Base-by-base conservation (phyloP, 768 basidiomycete species). In the Nidularia pulvinata region DNA sequence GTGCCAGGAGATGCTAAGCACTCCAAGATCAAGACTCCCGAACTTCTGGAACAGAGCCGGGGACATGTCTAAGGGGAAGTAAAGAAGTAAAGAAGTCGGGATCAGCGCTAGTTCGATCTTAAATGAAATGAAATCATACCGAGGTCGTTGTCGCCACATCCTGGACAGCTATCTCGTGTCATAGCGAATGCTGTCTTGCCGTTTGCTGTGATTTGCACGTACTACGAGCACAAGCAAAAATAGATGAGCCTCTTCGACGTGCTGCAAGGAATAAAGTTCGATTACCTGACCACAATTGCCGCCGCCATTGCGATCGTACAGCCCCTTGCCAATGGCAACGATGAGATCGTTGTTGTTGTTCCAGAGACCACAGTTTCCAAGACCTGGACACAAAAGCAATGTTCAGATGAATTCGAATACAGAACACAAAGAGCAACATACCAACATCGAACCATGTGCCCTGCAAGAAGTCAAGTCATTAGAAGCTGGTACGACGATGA, bases 391-490 rank as follows among this genome's bases (percentile, higher is more conserved):
- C 11, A 11, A 42, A 42, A 42, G 25, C 25, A 30, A 30, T 30
- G 25, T 4, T 30, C 4, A 37, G n/a, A 30, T 13, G 39, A 48
- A 39, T 32, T 22, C 45, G 48, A 19, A 59, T 33, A 16, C 49
- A 4, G 44, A 45, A 11, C 53, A 43, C 43, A 39, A 9, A 61
- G 68, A 62, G 16, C 25, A 30, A 30, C 25, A 30, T 30, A 73
- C 77, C 83, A 51, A 77, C 78, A 55, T 83, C 56, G 64, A 80
- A 91, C 80, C 80, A 91, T 34, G 88, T 91, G 39, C 82, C 88
- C 88, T 89, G 58, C 2, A 53, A 33, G 43, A 52, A 59, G 56
- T 58, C 49, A 36, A 14, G 48, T 4, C 25, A 47, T 43, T 16
- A 34, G 30, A 51, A 22, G 10, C 46, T 46, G 47, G 46, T 45